Evolutionary conservation across 139 green algal genomes (phyloP).

Genomic region (Chlorella sp.): DNA sequence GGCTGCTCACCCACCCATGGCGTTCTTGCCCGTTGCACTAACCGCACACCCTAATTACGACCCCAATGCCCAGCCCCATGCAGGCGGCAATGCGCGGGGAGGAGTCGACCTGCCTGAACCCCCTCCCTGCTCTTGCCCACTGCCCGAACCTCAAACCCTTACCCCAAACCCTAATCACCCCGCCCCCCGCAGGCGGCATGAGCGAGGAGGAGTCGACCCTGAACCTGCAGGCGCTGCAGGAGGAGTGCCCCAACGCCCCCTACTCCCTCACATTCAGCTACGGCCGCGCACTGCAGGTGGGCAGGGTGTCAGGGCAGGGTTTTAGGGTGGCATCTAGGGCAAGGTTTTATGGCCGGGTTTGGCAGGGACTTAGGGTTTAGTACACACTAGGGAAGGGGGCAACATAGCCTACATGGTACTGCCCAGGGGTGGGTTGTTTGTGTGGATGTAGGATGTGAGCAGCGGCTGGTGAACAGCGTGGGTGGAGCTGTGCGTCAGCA

Average conservation of each 20-base stretch:
- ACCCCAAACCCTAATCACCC: neutral
- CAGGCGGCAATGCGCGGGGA: constrained; percentile 82
- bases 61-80: too few species aligned
- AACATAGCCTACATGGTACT: too few species aligned
- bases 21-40: too few species aligned
- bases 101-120: constrained; percentile 87
- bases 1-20: too few species aligned
- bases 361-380: too few species aligned
- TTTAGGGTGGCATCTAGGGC: too few species aligned
- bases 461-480: too few species aligned
- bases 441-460: neutral
- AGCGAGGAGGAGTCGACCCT: constrained; percentile 87
- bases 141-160: too few species aligned
- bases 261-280: constrained; percentile 96
- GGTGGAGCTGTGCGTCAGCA: too few species aligned
- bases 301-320: neutral
- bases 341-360: too few species aligned
- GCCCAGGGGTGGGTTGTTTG: neutral
- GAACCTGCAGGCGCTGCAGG: constrained; percentile 83
- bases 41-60: neutral
- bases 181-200: constrained; percentile 57
- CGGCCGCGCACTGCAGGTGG: constrained; percentile 83
- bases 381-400: too few species aligned
- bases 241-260: constrained; percentile 74
- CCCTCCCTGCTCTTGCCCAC: too few species aligned